Conservation (phyloP, 139 green algal genomes). For the Coelastrella sp. region DNA sequence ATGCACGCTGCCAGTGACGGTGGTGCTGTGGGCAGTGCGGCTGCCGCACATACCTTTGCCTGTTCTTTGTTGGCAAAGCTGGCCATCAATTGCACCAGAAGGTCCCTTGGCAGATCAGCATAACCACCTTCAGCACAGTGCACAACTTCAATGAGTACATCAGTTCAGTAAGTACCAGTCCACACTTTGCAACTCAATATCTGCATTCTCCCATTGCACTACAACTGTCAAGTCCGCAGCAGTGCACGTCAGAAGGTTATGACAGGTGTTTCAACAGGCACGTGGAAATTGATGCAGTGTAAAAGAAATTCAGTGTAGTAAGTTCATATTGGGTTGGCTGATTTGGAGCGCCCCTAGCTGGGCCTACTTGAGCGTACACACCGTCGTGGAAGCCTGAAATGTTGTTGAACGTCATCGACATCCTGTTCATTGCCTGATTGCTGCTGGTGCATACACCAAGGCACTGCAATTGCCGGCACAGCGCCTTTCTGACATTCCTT, state of each 20-base stretch:
- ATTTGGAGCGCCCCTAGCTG: too few species aligned
- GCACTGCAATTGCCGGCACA: not conserved
- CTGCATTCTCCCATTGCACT: too few species aligned
- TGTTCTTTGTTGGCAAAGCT: not conserved
- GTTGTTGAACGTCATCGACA: not conserved
- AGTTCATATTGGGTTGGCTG: too few species aligned
- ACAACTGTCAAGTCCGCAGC: too few species aligned
- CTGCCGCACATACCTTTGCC: not conserved
- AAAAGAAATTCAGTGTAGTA: too few species aligned
- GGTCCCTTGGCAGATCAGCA: not conserved
- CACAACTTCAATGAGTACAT: not conserved
- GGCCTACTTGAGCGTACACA: not conserved
- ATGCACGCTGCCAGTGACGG: too few species aligned
- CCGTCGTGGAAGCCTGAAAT: not conserved
- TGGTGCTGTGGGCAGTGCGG: too few species aligned
- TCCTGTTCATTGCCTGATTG: not conserved
- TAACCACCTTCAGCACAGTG: not conserved
- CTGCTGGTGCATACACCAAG: not conserved
- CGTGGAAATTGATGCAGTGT: too few species aligned
- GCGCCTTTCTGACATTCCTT: not conserved
- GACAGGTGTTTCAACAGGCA: too few species aligned
- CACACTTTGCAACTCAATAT: too few species aligned
- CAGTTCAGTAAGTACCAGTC: too few species aligned
- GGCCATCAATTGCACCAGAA: not conserved
- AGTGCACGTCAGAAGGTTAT: too few species aligned